phyloP scores from a whole-genome alignment of 345 rosid genomes.

The Gossypium arboreum region DNA sequence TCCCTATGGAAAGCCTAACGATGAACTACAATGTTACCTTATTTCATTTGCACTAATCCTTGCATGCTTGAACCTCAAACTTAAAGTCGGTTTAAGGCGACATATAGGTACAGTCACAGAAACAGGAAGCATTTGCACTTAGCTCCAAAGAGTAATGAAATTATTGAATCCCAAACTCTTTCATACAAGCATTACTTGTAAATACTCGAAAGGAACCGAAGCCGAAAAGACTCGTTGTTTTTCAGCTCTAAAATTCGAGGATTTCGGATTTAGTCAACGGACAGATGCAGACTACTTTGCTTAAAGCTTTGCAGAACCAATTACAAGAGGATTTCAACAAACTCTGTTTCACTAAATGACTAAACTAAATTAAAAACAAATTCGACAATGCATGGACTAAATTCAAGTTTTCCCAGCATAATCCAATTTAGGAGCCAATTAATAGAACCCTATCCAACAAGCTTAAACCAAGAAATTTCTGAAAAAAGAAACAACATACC shows the following conservation, averaged over 20 bases:
- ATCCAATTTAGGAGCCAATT: neutral
- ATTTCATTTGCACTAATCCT: neutral
- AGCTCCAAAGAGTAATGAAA: neutral
- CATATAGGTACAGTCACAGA: neutral
- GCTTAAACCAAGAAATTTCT: neutral
- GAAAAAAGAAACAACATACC: slow-evolving; percentile 29
- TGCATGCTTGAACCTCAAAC: neutral
- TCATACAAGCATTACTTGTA: neutral
- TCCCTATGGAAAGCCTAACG: neutral
- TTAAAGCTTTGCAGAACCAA: neutral
- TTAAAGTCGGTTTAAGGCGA: neutral
- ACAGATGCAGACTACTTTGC: neutral
- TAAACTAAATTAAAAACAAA: neutral
- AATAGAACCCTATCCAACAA: neutral
- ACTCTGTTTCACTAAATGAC: neutral
- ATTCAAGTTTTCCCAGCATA: neutral
- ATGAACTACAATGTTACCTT: neutral
- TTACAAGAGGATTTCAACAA: neutral
- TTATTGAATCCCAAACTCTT: neutral
- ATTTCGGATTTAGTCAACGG: neutral
- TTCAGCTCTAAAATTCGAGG: neutral
- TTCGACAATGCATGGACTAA: neutral
- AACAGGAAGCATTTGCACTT: neutral
- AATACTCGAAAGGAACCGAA: neutral
- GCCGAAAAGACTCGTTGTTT: neutral